Evolutionary conservation across 2,329 filamentous ascomycete species (phyloP), one percentile per base, ranked within the genome.

Genomic region (Colletotrichum lindemuthianum): DNA sequence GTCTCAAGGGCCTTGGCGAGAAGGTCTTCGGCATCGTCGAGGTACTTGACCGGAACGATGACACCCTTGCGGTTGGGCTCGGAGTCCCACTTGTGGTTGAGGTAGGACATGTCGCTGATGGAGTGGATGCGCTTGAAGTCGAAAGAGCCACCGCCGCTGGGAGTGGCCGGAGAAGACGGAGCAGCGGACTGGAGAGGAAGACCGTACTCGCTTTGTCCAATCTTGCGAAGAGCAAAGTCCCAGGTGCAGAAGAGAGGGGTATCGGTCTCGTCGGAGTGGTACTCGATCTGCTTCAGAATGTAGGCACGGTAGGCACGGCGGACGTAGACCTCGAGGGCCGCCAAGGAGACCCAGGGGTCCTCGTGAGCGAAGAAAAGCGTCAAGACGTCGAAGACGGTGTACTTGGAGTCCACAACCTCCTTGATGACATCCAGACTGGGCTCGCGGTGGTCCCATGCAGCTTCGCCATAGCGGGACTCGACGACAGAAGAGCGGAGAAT

Each of bases 331-430:
- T 99, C 96, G 5, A 99, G 87, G 51, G 96, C 93, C 64, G 96
- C 96, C 67, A 97, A 83, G 8, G 92, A 92, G 36, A 99, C 95
- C 92, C 93, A 98, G 11, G 93, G 90, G 74, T 99, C 96, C 45
- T 92, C 88, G 79, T 99, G 93, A 39, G 90, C 92, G 75, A 99
- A 99, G 88, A 99, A 99, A 63, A 93, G 89, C 8, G 95, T 92
- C 69, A 99, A 80, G 15, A 99, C 96, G 75, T 99, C 96, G 71
- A 97, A 97, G 69, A 99, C 96, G 45, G 95, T 98, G 83, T 96
- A 98, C 82, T 97, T 97, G 59, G 96, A 98, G 79, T 99, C 96
- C 56, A 99, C 93, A 37, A 99, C 94, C 78, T 99, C 96, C 84
- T 97, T 97, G 81, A 99, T 90, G 69, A 97, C 84, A 24, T 96